phyloP scores from a whole-genome alignment of 805 yeast genomes.

The Helenozyma rhizophorensis region DNA sequence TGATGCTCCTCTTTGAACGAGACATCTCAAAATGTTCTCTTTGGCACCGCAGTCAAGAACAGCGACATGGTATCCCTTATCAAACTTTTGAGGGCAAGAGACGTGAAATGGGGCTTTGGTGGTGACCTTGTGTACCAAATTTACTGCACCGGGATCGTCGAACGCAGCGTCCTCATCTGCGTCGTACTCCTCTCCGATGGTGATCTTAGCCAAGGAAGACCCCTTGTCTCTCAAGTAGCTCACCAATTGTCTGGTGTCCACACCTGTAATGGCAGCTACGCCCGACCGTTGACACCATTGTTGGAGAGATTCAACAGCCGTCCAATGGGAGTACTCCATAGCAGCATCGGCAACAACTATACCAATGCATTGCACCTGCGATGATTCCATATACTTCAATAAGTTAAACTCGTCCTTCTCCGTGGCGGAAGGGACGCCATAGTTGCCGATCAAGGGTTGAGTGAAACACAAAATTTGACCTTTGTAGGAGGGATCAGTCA shows the following conservation, averaged over 20 bases:
- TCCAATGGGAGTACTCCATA: slow-evolving; percentile 97
- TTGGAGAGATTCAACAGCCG: slow-evolving; percentile 92
- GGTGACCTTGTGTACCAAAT: slow-evolving; percentile 88
- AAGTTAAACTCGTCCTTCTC: slow-evolving; percentile 80
- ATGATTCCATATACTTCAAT: slow-evolving; percentile 87
- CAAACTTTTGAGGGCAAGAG: slow-evolving; percentile 52
- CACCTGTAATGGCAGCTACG: slow-evolving; percentile 92
- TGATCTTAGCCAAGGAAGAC: slow-evolving; percentile 84
- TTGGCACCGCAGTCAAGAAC: slow-evolving; percentile 98
- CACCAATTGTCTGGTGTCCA: slow-evolving; percentile 94
- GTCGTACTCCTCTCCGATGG: slow-evolving; percentile 87
- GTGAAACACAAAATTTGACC: slow-evolving; percentile 97
- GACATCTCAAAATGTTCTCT: slow-evolving; percentile 91
- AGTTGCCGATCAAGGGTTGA: slow-evolving; percentile 95
- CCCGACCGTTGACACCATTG: slow-evolving; percentile 97
- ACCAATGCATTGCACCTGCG: slow-evolving; percentile 89
- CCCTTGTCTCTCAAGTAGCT: slow-evolving; percentile 94
- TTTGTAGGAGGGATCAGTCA: slow-evolving; percentile 97
- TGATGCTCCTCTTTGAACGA: slow-evolving; percentile 92
- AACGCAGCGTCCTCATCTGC: slow-evolving; percentile 90
- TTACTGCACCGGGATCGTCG: slow-evolving; percentile 83
- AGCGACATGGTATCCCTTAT: slow-evolving; percentile 70
- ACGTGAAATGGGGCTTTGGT: slow-evolving; percentile 95
- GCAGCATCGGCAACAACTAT: slow-evolving; percentile 96
- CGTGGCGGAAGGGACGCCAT: slow-evolving; percentile 90